Evolutionary conservation across 495 filamentous ascomycete species (phyloP).

Genomic region (Trichoderma orchidacearum): DNA sequence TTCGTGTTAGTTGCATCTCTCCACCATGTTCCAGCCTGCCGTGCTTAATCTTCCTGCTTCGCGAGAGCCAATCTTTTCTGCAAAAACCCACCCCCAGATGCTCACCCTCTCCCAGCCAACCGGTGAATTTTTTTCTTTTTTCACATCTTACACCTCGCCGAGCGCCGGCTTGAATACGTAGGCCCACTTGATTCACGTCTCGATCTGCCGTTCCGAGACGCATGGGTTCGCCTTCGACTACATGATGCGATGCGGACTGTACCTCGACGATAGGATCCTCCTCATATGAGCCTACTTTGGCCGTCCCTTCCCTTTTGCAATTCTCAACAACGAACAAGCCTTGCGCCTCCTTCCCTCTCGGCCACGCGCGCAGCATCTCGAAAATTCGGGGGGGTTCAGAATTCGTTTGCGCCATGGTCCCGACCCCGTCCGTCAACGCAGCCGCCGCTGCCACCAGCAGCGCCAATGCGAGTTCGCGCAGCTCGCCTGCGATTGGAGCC

Average conservation of each 20-base stretch:
- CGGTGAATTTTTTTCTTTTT: neutral
- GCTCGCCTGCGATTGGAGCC: constrained; percentile 28
- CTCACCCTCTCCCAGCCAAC: neutral
- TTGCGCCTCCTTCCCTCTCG: neutral
- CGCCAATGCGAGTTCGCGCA: constrained; percentile 28
- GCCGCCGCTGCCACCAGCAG: constrained; percentile 16
- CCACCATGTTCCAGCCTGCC: neutral
- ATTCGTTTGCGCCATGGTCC: neutral
- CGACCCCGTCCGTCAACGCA: constrained; percentile 5
- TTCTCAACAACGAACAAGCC: neutral
- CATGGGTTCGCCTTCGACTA: neutral
- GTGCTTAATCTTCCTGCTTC: neutral
- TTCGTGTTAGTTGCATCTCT: neutral
- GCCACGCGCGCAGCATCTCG: constrained; percentile 4
- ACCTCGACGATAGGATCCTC: neutral
- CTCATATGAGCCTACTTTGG: neutral
- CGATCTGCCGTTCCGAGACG: neutral
- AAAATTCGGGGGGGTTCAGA: constrained; percentile 3
- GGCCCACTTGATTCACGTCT: neutral
- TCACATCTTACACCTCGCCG: too few relatives aligned
- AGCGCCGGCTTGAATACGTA: neutral
- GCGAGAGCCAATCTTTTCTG: neutral
- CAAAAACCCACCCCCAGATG: neutral
- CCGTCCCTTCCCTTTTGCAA: neutral
- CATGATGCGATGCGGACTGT: neutral